Conservation (phyloP, 2,329 filamentous ascomycete species). For the Colletotrichum sp. region DNA sequence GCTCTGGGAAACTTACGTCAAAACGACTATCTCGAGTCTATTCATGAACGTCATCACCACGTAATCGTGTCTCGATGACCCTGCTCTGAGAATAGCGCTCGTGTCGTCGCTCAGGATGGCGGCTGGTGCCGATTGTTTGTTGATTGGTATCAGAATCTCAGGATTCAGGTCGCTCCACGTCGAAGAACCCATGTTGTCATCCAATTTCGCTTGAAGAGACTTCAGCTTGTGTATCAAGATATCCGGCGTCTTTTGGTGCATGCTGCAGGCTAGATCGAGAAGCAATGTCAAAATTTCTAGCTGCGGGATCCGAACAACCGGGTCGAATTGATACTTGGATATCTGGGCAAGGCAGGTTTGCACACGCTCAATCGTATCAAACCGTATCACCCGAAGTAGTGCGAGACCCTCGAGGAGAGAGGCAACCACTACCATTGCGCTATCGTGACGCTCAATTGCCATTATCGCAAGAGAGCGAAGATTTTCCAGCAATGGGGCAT, state of each 20-base stretch:
- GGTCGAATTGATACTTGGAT: slow-evolving; percentile 72
- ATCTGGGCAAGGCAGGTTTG: slow-evolving; percentile 77
- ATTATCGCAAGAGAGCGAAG: slow-evolving; percentile 66
- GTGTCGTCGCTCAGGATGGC: slow-evolving; percentile 64
- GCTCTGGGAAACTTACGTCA: slow-evolving; percentile 50
- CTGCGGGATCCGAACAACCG: slow-evolving; percentile 67
- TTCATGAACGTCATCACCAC: slow-evolving; percentile 66
- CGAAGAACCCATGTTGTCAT: slow-evolving; percentile 52
- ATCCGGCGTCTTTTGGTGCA: slow-evolving; percentile 66
- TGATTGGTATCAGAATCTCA: slow-evolving; percentile 61
- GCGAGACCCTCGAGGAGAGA: slow-evolving; percentile 73
- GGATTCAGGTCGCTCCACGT: slow-evolving; percentile 52
- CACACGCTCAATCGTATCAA: slow-evolving; percentile 72
- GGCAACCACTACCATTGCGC: slow-evolving; percentile 68
- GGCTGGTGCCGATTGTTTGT: slow-evolving; percentile 50
- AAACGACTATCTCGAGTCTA: slow-evolving; percentile 60
- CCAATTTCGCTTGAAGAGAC: slow-evolving; percentile 65
- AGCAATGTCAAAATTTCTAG: slow-evolving; percentile 69
- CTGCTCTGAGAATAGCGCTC: slow-evolving; percentile 54
- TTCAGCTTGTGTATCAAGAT: slow-evolving; percentile 64
- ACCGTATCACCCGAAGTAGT: slow-evolving; percentile 66
- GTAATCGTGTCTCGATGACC: slow-evolving; percentile 54
- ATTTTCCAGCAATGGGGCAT: slow-evolving; percentile 70
- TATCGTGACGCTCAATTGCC: slow-evolving; percentile 65
- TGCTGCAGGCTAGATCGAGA: slow-evolving; percentile 72